Evolutionary conservation across 805 yeast species (phyloP).

Genomic region (Candida wancherniae): DNA sequence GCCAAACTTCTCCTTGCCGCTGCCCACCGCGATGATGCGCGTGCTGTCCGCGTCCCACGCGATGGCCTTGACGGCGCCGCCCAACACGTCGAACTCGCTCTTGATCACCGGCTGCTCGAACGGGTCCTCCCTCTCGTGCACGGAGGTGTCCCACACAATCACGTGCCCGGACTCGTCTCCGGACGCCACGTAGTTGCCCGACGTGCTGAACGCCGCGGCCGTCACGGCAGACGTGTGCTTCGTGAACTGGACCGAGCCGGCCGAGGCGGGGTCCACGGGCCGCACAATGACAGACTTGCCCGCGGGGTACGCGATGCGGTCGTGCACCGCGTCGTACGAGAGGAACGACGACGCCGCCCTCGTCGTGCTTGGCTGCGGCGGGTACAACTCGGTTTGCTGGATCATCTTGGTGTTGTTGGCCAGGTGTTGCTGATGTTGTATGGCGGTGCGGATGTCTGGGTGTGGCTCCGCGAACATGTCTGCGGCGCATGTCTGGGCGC

Average conservation of each 20-base stretch:
- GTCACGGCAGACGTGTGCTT: slow-evolving; percentile 71
- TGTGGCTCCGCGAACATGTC: too few relatives aligned
- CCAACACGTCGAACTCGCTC: slow-evolving; percentile 73
- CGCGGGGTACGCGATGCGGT: slow-evolving; percentile 72
- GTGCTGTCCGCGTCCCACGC: slow-evolving; percentile 90
- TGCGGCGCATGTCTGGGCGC: too few relatives aligned
- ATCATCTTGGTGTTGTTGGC: slow-evolving; percentile 15
- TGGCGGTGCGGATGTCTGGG: too few relatives aligned
- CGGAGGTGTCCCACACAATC: slow-evolving; percentile 70
- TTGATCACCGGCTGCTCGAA: slow-evolving; percentile 54
- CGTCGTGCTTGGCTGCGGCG: slow-evolving; percentile 77
- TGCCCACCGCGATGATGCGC: slow-evolving; percentile 90
- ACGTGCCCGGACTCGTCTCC: slow-evolving; percentile 91
- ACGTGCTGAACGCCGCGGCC: slow-evolving; percentile 82
- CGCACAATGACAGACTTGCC: slow-evolving; percentile 78
- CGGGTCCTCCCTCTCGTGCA: slow-evolving; percentile 37
- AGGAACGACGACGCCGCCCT: slow-evolving; percentile 68
- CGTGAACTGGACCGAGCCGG: slow-evolving; percentile 55
- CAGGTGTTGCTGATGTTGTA: too few relatives aligned
- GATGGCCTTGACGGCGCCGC: slow-evolving; percentile 76
- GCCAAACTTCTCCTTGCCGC: slow-evolving; percentile 87
- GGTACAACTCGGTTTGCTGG: slow-evolving; percentile 36
- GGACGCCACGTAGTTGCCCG: slow-evolving; percentile 85
- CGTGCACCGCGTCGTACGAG: slow-evolving; percentile 65
- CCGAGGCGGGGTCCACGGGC: slow-evolving; percentile 51